Conservation (phyloP, 495 filamentous ascomycete genomes). For the Bacidia gigantensis region DNA sequence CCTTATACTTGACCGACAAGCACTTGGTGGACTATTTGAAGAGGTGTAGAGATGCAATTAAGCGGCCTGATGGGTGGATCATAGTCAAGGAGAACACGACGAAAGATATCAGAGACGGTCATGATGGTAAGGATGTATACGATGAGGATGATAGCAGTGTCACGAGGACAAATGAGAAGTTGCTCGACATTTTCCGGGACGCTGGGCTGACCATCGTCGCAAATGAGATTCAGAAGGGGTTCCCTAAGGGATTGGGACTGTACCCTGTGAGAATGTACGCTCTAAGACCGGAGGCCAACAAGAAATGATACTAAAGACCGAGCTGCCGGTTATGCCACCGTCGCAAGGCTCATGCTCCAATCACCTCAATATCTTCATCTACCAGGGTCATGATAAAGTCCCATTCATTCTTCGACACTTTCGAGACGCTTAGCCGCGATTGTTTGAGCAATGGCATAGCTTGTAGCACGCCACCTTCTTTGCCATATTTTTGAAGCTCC, state of each 20-base stretch:
- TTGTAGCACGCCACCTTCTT: conserved; percentile 50
- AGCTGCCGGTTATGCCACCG: not conserved
- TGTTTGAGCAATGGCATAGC: conserved; percentile 74
- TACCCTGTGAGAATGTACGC: conserved; percentile 63
- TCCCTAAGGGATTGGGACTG: conserved; percentile 46
- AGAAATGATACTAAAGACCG: not conserved
- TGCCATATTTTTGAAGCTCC: conserved; percentile 51
- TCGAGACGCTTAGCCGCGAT: conserved; percentile 68
- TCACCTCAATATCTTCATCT: conserved; percentile 25
- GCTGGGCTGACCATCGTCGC: conserved; percentile 53
- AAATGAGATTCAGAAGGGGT: conserved; percentile 64
- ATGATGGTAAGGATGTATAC: conserved; percentile 46
- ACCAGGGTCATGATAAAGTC: conserved; percentile 53
- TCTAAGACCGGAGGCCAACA: conserved; percentile 20
- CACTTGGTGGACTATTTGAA: conserved; percentile 56
- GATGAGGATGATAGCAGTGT: conserved; percentile 71
- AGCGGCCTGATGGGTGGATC: conserved; percentile 36
- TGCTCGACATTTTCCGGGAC: conserved; percentile 51
- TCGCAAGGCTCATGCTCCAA: not conserved
- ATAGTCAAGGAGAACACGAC: conserved; percentile 83
- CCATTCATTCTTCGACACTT: conserved; percentile 63
- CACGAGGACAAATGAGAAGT: conserved; percentile 60
- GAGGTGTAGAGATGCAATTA: conserved; percentile 44
- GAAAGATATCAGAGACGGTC: conserved; percentile 24
- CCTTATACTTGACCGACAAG: conserved; percentile 75